Evolutionary conservation across 768 basidiomycete genomes (phyloP), one percentile per base, ranked within the genome.

Genomic region (Melanogaster broomeanus): DNA sequence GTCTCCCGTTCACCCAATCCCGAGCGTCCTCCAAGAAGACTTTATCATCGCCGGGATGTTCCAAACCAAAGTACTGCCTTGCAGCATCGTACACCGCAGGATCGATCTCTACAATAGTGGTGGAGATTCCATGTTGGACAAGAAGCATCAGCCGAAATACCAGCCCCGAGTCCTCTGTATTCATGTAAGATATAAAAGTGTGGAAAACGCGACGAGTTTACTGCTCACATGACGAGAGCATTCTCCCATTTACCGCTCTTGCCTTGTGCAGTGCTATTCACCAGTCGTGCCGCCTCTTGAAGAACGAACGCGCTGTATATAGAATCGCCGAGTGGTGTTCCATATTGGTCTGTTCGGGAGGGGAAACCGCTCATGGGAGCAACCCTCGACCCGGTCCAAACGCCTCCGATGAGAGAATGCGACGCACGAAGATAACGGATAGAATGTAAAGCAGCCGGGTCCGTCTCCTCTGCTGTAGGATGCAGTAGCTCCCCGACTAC

Each of bases 91-190:
- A 94, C 19, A 98, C 94, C 2, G 82, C 87, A 31, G 91, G 90
- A 64, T 98, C 96, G 53, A 96, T 90, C 68, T 98, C 96, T n/a
- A 95, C 81, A 42, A 96, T 80, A 2, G 93, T 91, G 5, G 88
- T 86, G 6, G 78, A 74, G 24, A 95, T 71, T 18, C 78, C 78
- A 54, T 91, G 88, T 22, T 78, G 75, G 42, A 81, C 74, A 57
- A 98, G n/a, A 84, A 0, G 91, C 79, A 38, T 83, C 80, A 0
- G 91, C 87, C 3, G 90, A 85, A 48, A 90, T 84, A 6, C 96
- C 95, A 18, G 82, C 77, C 18, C 96, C 96, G 28, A 98, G 81
- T 11, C 96, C 96, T 68, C 95, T 97, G 60, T 15, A 51, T 43
- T 52, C 30, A 8, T 12, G 41, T 1, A 19, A 19, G 4, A 12